Percentiles rank a stretch among this genome's conserved stretches.
Conservation (phyloP, 768 basidiomycete species). For the Phaffia australis region DNA sequence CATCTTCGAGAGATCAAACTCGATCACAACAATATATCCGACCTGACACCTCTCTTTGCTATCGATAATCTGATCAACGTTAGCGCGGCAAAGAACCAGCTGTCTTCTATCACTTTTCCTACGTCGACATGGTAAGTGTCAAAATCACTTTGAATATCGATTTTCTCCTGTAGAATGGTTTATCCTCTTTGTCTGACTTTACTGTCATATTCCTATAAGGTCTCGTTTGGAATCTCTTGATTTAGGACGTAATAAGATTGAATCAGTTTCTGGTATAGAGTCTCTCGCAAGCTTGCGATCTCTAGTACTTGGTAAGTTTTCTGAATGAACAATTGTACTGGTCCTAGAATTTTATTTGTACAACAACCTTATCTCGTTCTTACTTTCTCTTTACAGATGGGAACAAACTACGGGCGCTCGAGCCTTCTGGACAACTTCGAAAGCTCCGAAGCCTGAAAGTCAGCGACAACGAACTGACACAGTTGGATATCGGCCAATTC, state of each 20-base stretch:
- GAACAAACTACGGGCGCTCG: slow-evolving; percentile 54
- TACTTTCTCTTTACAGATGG: slow-evolving; percentile 46
- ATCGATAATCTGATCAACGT: slow-evolving; percentile 76
- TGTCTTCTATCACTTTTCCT: slow-evolving; percentile 53
- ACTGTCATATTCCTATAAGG: slow-evolving; percentile 31
- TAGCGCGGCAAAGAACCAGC: slow-evolving; percentile 63
- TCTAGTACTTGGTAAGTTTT: slow-evolving; percentile 69
- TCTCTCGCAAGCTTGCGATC: slow-evolving; percentile 45
- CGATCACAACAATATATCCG: slow-evolving; percentile 70
- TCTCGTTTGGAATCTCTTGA: slow-evolving; percentile 65
- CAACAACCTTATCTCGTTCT: neutral
- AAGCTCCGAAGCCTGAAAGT: slow-evolving; percentile 72
- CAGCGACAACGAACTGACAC: slow-evolving; percentile 65
- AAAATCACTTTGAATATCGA: neutral
- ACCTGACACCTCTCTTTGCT: slow-evolving; percentile 61
- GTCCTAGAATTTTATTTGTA: neutral
- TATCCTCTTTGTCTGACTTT: neutral
- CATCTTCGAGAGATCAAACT: slow-evolving; percentile 80
- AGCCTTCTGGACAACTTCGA: slow-evolving; percentile 42
- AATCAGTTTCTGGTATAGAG: slow-evolving; percentile 50
- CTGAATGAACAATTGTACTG: neutral
- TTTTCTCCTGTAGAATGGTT: neutral
- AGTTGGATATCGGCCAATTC: slow-evolving; percentile 50
- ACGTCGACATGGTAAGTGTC: slow-evolving; percentile 56
- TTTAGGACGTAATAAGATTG: slow-evolving; percentile 62